phyloP scores from a whole-genome alignment of 805 yeast species.

The Ogataea zsoltii region DNA sequence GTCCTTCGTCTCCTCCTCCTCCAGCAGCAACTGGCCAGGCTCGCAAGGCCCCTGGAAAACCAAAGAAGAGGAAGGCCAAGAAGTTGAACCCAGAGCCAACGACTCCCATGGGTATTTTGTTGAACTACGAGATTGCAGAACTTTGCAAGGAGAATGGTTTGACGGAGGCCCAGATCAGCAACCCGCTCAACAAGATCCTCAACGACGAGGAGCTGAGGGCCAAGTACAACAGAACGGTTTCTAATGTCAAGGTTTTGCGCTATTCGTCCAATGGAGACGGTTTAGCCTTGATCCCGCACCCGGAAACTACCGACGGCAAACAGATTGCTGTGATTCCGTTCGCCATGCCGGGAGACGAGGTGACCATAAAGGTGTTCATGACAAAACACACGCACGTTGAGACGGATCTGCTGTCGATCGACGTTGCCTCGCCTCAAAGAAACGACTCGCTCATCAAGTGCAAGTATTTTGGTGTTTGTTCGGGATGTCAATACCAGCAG shows the following conservation, averaged over 20 bases:
- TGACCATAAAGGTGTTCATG: conserved; percentile 68
- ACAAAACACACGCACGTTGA: conserved; percentile 76
- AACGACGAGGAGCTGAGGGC: conserved; percentile 53
- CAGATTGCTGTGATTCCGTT: conserved; percentile 84
- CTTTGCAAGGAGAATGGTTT: conserved; percentile 47
- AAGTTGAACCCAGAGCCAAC: conserved; percentile 72
- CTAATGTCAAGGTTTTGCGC: conserved; percentile 55
- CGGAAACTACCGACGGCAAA: conserved; percentile 42
- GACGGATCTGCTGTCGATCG: conserved; percentile 59
- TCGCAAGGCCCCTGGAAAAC: not conserved
- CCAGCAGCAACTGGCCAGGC: not conserved
- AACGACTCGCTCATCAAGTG: conserved; percentile 68
- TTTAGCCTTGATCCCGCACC: conserved; percentile 65
- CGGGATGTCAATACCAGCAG: conserved; percentile 93
- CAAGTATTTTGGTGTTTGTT: conserved; percentile 86
- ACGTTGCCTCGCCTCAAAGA: conserved; percentile 40
- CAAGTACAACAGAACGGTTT: conserved; percentile 51
- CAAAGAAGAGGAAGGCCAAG: conserved; percentile 46
- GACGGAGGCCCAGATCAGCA: conserved; percentile 48
- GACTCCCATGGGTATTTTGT: conserved; percentile 75
- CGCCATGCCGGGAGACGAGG: conserved; percentile 83
- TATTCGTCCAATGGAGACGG: conserved; percentile 88
- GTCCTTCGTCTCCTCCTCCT: conserved; percentile 1
- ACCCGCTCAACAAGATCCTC: conserved; percentile 66
- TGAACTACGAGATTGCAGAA: conserved; percentile 65